These are phyloP conservation scores for Aeschynomene evenia DNA, from an alignment of 306 rosid species.

Conservation along the genomic window DNA sequence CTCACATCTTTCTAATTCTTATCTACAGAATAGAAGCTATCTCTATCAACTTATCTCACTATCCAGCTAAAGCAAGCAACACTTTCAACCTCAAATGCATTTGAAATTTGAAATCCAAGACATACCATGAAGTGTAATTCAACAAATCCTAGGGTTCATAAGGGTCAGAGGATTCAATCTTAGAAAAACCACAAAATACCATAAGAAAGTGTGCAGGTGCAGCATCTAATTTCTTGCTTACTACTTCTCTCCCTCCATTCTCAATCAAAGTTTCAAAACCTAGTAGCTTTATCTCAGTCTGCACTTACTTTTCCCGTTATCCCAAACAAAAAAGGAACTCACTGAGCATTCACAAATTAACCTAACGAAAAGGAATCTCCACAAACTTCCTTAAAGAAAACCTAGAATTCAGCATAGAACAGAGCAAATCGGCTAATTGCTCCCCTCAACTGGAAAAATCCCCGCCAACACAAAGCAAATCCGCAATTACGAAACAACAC, in stretches of 20 bases:
- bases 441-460: slow-evolving; percentile 4
- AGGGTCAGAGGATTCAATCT: background rate
- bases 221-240: background rate
- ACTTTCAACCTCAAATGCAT: slow-evolving; percentile 26
- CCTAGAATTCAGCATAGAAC: background rate
- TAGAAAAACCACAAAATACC: slow-evolving; percentile 8
- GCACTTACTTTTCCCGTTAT: background rate
- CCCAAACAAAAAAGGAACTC: slow-evolving; percentile 1
- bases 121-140: background rate
- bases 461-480: background rate
- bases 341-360: slow-evolving; percentile 23
- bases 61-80: slow-evolving; percentile 11
- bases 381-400: slow-evolving; percentile 21
- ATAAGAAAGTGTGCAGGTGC: background rate
- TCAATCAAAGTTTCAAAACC: background rate
- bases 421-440: slow-evolving; percentile 26
- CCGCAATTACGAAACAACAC: slow-evolving; percentile 16
- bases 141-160: background rate
- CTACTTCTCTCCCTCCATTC: slow-evolving; percentile 6
- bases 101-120: background rate
- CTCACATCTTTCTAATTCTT: background rate
- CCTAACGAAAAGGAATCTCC: slow-evolving; percentile 19
- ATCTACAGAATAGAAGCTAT: background rate
- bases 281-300: background rate
- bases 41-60: slow-evolving; percentile 1